A percentile compares a stretch with the other conserved stretches of the same genome.
These are phyloP conservation scores for Macroventuria anomochaeta DNA, from an alignment of 2,329 filamentous ascomycete species.

Conservation along the genomic window DNA sequence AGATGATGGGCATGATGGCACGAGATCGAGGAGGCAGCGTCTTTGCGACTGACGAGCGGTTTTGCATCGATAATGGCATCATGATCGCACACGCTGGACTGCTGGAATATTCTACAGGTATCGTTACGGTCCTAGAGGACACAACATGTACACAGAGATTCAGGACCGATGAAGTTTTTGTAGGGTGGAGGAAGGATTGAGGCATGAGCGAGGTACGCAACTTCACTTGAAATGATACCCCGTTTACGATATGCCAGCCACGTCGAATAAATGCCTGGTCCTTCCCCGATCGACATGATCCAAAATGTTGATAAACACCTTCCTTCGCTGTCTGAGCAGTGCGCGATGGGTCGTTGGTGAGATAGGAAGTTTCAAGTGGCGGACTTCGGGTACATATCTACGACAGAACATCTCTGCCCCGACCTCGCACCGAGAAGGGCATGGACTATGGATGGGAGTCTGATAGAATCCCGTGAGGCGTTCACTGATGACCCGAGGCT, in stretches of 20 bases:
- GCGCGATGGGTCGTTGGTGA: neutral
- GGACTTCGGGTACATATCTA: constrained; percentile 11
- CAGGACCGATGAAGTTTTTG: constrained; percentile 58
- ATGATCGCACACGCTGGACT: constrained; percentile 99
- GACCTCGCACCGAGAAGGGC: constrained; percentile 4
- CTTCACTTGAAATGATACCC: constrained; percentile 21
- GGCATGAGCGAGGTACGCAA: neutral
- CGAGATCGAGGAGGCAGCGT: constrained; percentile 85
- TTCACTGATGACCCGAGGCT: constrained; percentile 15
- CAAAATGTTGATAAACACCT: no score
- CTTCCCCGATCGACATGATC: neutral
- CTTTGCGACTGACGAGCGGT: constrained; percentile 94
- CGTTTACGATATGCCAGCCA: neutral
- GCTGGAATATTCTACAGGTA: constrained; percentile 82
- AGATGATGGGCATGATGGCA: constrained; percentile 99
- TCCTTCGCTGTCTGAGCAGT: no score
- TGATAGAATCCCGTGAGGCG: constrained; percentile 9
- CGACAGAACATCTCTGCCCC: neutral
- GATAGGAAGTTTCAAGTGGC: constrained; percentile 6
- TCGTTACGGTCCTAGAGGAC: constrained; percentile 76
- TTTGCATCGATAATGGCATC: constrained; percentile 98
- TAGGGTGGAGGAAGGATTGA: constrained; percentile 58
- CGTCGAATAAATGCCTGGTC: neutral
- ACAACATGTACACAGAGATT: constrained; percentile 70
- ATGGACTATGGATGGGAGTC: neutral